Conservation (phyloP, 129 eudicot species). For the Arctium lappa region DNA sequence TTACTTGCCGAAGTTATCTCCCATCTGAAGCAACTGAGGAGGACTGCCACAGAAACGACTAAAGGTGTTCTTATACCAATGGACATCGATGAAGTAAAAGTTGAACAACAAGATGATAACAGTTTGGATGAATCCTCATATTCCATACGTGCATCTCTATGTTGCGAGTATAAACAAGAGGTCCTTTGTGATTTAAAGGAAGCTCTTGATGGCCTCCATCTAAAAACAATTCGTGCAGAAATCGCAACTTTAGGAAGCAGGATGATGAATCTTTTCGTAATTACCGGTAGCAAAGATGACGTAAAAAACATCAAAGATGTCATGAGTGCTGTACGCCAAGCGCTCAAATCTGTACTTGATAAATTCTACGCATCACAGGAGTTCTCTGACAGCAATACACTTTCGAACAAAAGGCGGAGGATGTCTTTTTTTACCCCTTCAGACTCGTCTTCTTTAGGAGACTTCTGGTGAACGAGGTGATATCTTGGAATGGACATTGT, state of each 20-base stretch:
- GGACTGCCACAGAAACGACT: constrained; percentile 50
- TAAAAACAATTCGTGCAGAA: constrained; percentile 56
- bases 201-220: constrained; percentile 59
- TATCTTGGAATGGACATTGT: neutral
- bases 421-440: constrained; percentile 56
- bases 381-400: constrained; percentile 37
- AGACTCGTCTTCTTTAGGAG: constrained; percentile 50
- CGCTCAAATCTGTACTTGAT: constrained; percentile 72
- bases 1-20: constrained; percentile 69
- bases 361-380: constrained; percentile 81
- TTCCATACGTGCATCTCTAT: constrained; percentile 61
- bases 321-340: constrained; percentile 43
- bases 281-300: constrained; percentile 51
- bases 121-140: constrained; percentile 24
- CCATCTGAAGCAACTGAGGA: constrained; percentile 49
- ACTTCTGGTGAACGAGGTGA: constrained; percentile 53
- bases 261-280: constrained; percentile 58
- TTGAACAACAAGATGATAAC: constrained; percentile 50
- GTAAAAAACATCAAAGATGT: constrained; percentile 38
- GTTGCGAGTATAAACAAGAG: constrained; percentile 75
- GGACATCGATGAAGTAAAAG: constrained; percentile 74
- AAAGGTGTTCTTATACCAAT: constrained; percentile 64
- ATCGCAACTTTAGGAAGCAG: constrained; percentile 75
- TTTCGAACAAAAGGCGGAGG: constrained; percentile 65
- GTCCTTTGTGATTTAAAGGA: constrained; percentile 56